Conservation (phyloP, 129 eudicot species). For the Sambucus nigra region DNA sequence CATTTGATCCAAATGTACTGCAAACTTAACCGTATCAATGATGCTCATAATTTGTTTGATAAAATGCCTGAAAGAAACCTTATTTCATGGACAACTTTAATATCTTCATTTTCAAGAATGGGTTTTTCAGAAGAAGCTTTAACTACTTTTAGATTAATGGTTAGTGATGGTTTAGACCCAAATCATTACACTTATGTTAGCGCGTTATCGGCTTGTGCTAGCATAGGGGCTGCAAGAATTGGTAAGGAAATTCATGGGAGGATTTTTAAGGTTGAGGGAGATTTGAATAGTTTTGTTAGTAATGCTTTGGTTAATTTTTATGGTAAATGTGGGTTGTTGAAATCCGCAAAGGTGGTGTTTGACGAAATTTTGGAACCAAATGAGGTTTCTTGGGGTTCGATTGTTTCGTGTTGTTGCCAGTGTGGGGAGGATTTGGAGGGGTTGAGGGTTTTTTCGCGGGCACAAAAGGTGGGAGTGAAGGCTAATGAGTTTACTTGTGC, state of each 20-base stretch:
- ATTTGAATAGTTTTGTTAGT: constrained; percentile 38
- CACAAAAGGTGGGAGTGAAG: constrained; percentile 35
- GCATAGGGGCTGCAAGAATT: constrained; percentile 22
- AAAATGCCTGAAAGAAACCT: constrained; percentile 51
- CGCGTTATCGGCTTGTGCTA: constrained; percentile 46
- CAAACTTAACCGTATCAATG: constrained; percentile 20
- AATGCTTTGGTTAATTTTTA: constrained; percentile 63
- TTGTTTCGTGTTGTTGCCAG: constrained; percentile 40
- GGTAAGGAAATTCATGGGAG: constrained; percentile 60
- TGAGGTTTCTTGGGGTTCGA: constrained; percentile 53
- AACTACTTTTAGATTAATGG: constrained; percentile 40
- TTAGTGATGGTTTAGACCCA: constrained; percentile 35
- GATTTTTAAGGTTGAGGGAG: constrained; percentile 26
- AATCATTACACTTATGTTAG: constrained; percentile 53
- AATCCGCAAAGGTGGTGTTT: constrained; percentile 39
- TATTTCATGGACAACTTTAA: constrained; percentile 55
- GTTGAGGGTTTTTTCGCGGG: constrained; percentile 32
- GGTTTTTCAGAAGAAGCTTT: constrained; percentile 34
- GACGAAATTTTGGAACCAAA: constrained; percentile 38
- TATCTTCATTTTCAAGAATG: constrained; percentile 45
- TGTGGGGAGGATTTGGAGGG: constrained; percentile 51
- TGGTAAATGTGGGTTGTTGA: constrained; percentile 63
- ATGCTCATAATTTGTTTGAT: constrained; percentile 59
- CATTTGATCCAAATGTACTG: constrained; percentile 55
- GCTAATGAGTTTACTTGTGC: constrained; percentile 42